Evolutionary conservation across 306 rosid species (phyloP).

Genomic region (Carpinus fangiana): DNA sequence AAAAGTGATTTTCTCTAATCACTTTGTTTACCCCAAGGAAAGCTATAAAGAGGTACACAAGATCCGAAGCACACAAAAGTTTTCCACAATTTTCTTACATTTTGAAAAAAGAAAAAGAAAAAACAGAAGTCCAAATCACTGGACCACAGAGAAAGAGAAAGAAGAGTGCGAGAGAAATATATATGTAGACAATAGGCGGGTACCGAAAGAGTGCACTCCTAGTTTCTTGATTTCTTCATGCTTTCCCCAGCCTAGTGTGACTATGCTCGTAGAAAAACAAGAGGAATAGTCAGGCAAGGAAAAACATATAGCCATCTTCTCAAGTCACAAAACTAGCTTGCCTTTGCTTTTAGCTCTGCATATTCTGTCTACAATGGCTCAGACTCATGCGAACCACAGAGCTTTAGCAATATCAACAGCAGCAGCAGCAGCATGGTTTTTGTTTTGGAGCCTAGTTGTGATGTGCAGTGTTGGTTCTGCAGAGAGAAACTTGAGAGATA

Average conservation of each 20-base stretch:
- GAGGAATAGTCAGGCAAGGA: background rate
- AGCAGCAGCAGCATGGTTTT: conserved; percentile 40
- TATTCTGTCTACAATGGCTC: conserved; percentile 42
- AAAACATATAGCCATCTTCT: background rate
- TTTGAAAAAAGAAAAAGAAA: background rate
- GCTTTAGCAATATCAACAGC: conserved; percentile 33
- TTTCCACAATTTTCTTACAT: background rate
- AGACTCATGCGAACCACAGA: conserved; percentile 21
- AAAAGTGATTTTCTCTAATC: too few species aligned
- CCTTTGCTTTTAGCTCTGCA: conserved; percentile 18
- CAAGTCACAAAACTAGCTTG: background rate
- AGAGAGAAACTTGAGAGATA: conserved; percentile 55
- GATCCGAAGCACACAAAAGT: background rate
- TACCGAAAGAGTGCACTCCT: background rate
- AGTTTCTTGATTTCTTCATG: background rate
- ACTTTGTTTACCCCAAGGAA: too few species aligned
- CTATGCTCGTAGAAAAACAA: background rate
- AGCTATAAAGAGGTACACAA: too few species aligned
- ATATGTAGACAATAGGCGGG: background rate
- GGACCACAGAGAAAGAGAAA: background rate
- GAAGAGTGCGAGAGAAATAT: conserved; percentile 4
- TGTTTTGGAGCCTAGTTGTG: conserved; percentile 44
- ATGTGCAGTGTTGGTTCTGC: conserved; percentile 40
- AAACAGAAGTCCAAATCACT: background rate
- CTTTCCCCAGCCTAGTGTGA: background rate